Evolutionary conservation across 352 stramenopile genomes (phyloP).

Genomic region (Phytophthora pisi): DNA sequence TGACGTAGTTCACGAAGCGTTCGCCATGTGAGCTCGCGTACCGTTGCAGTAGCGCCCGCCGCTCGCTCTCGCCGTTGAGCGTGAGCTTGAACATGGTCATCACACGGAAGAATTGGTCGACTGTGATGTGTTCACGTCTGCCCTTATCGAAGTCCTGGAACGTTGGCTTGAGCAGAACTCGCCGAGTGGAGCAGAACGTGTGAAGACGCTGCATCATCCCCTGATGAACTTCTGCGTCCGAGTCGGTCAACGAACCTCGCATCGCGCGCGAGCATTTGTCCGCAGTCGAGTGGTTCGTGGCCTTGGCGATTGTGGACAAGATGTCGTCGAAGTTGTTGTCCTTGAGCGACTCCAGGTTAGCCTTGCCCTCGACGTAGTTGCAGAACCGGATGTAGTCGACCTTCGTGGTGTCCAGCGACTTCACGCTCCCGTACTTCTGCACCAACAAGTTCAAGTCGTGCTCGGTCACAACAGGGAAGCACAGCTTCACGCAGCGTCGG

Average conservation of each 20-base stretch:
- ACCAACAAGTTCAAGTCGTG: constrained; percentile 62
- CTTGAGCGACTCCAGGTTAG: constrained; percentile 14
- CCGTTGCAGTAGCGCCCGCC: constrained; percentile 61
- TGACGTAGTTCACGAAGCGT: constrained; percentile 85
- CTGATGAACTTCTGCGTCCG: constrained; percentile 48
- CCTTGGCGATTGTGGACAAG: constrained; percentile 45
- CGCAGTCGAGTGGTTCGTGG: constrained; percentile 30
- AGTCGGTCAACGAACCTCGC: constrained; percentile 59
- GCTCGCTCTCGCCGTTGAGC: constrained; percentile 53
- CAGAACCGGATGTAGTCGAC: constrained; percentile 85
- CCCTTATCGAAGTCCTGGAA: constrained; percentile 88
- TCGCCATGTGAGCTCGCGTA: constrained; percentile 78
- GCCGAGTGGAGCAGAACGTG: constrained; percentile 57
- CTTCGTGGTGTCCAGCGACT: constrained; percentile 54
- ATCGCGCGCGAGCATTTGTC: constrained; percentile 68
- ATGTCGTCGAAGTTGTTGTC: constrained; percentile 66
- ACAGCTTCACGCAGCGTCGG: constrained; percentile 79
- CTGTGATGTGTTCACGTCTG: constrained; percentile 74
- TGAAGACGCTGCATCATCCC: constrained; percentile 70
- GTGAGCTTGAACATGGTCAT: constrained; percentile 82
- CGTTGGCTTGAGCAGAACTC: constrained; percentile 76
- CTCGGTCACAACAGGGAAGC: constrained; percentile 70
- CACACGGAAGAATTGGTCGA: constrained; percentile 84
- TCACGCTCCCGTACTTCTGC: constrained; percentile 56
- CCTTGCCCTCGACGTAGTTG: constrained; percentile 62